phyloP scores from a whole-genome alignment of 805 yeast genomes.

The Starmerella lactis-condensi region DNA sequence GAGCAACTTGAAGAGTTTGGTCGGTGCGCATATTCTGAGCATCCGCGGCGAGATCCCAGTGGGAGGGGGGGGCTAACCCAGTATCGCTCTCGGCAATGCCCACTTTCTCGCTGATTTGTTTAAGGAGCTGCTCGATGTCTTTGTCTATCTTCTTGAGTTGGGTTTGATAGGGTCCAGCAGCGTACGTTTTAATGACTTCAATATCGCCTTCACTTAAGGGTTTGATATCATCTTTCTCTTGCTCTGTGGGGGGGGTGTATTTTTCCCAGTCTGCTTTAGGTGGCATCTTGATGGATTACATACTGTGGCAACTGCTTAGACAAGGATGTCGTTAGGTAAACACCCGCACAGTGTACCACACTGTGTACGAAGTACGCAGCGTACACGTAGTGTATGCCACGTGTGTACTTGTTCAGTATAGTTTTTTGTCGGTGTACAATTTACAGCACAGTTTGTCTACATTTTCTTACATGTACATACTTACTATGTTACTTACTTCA shows the following conservation, averaged over 20 bases:
- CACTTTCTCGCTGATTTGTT: slow-evolving; percentile 78
- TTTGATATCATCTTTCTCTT: slow-evolving; percentile 29
- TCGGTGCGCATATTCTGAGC: slow-evolving; percentile 82
- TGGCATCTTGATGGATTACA: slow-evolving; percentile 55
- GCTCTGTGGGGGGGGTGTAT: slow-evolving; percentile 68
- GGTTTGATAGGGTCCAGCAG: slow-evolving; percentile 88
- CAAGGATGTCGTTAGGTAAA: no score
- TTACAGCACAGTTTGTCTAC: no score
- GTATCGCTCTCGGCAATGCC: slow-evolving; percentile 81
- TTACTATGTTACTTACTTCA: no score
- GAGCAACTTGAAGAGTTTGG: slow-evolving; percentile 92
- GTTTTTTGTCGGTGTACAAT: no score
- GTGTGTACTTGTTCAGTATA: no score
- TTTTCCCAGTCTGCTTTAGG: slow-evolving; percentile 99
- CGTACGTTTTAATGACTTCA: slow-evolving; percentile 90
- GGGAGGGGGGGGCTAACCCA: slow-evolving; percentile 88
- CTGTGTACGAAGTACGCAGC: no score
- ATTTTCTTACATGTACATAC: no score
- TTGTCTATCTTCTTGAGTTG: slow-evolving; percentile 65
- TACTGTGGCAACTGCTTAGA: no score
- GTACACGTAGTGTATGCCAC: no score
- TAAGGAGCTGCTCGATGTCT: slow-evolving; percentile 70
- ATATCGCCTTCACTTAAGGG: slow-evolving; percentile 94
- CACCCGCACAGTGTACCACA: no score
- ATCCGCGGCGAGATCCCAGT: slow-evolving; percentile 97